Base-by-base conservation (phyloP, 2,329 filamentous ascomycete genomes). In the Thelonectria olida region DNA sequence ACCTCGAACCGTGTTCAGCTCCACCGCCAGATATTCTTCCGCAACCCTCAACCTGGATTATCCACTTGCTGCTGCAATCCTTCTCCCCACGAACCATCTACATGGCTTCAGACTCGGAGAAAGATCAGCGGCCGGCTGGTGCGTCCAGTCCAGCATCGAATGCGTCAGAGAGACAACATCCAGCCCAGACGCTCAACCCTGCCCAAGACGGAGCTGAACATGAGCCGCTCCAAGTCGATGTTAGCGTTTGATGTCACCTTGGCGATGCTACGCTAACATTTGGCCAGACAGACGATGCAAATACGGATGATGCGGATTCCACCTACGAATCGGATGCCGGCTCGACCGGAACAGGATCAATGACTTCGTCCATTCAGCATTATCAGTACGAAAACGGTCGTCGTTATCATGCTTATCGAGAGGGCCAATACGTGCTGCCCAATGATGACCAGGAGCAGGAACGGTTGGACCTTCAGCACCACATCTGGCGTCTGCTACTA, bases 311-410 rank as follows among this genome's bases (percentile, higher is more conserved):
- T 13, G 55, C 41, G 47, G 77, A 79, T 63, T 79, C 76, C 15
- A 71, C 75, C 13, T 77, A 78, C 59, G 72, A 65, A 25, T 76
- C 75, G 10, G 74, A 77, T 7, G 59, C 61, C 23, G 74, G 67
- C 2, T 73, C 73, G 5, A 51, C 65, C n/a, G 71, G 71, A 53
- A 79, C 76, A 0, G 71, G 66, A 12, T 76, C 75, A 7, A 51
- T 83, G 47, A 75, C 76, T 4, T 82, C 80, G 10, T 81, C 79
- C 58, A 78, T 82, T 45, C 76, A 72, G 58, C 66, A 81, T 44
- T 83, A 81, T n/a, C 65, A 68, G 13, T 69, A 68, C 41, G 72
- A 76, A 36, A 68, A 77, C 57, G 74, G 74, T 7, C 70, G 74
- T 10, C 69, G 72, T 1, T 76, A 76, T 22, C 72, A 77, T 56